These are phyloP conservation scores for Zizania palustris DNA, from an alignment of 202 grass and related monocot species.

Conservation along the genomic window DNA sequence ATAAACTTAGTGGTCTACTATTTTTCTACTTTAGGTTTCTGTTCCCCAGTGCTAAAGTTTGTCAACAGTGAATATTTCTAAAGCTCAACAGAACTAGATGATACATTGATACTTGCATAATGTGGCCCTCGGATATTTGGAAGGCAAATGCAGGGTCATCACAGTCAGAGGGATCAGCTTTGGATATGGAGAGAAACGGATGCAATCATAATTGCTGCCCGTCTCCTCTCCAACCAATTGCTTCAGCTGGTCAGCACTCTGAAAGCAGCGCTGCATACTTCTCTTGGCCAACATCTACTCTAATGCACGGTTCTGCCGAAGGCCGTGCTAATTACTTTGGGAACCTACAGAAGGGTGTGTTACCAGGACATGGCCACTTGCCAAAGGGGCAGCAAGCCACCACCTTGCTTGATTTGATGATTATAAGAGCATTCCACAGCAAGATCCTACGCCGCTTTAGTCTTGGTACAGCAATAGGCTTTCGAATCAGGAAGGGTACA, in stretches of 20 bases:
- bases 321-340: constrained; percentile 87
- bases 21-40: constrained; percentile 27
- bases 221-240: constrained; percentile 59
- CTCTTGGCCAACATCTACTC: constrained; percentile 86
- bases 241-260: constrained; percentile 78
- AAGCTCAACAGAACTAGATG: constrained; percentile 34
- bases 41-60: constrained; percentile 27
- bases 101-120: constrained; percentile 48
- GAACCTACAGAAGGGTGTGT: constrained; percentile 83
- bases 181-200: constrained; percentile 82
- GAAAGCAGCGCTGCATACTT: constrained; percentile 82
- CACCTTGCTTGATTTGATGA: constrained; percentile 91
- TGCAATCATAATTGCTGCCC: constrained; percentile 53
- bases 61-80: constrained; percentile 14
- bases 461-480: constrained; percentile 80
- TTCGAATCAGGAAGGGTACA: constrained; percentile 71
- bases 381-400: constrained; percentile 75
- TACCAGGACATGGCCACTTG: constrained; percentile 60
- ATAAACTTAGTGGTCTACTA: neutral
- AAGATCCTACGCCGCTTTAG: constrained; percentile 81
- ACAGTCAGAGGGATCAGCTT: constrained; percentile 66
- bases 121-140: constrained; percentile 54
- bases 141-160: constrained; percentile 47
- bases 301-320: constrained; percentile 75
- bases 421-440: constrained; percentile 88